phyloP scores from a whole-genome alignment of 495 filamentous ascomycete genomes.

The Peziza echinospora region DNA sequence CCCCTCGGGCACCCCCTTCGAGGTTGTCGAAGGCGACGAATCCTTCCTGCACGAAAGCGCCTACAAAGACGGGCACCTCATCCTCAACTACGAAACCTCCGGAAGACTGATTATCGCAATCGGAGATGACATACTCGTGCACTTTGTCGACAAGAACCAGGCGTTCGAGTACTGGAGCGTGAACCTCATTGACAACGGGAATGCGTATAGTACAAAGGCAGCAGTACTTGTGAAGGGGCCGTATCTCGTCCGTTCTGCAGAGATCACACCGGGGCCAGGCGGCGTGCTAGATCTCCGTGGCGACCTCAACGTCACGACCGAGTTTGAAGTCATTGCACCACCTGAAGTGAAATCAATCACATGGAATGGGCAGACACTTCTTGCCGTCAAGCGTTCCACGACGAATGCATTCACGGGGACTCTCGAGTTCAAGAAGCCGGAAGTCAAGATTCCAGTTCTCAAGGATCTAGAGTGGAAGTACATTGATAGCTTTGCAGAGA shows the following conservation, averaged over 20 bases:
- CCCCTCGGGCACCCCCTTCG: conserved; percentile 24
- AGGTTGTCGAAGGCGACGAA: conserved; percentile 27
- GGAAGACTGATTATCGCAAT: conserved; percentile 30
- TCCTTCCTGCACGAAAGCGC: conserved; percentile 3
- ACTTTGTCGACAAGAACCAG: conserved; percentile 35
- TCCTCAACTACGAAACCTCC: conserved; percentile 34
- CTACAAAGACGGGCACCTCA: conserved; percentile 22
- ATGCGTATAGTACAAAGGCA: conserved; percentile 24
- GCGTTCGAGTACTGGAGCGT: conserved; percentile 46
- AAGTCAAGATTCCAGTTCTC: conserved; percentile 32
- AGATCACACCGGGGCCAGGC: conserved; percentile 24
- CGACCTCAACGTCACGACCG: conserved; percentile 48
- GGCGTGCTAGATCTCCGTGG: conserved; percentile 36
- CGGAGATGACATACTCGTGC: conserved; percentile 30
- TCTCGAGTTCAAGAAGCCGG: conserved; percentile 31
- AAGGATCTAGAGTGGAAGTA: conserved; percentile 43
- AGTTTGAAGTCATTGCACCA: conserved; percentile 39
- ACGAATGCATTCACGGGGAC: conserved; percentile 30
- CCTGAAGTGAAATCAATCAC: conserved; percentile 27
- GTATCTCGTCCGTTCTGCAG: conserved; percentile 49
- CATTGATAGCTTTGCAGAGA: conserved; percentile 49
- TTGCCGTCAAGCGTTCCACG: no score
- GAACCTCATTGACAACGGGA: conserved; percentile 23
- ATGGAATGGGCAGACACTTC: conserved; percentile 39
- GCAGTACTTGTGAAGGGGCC: conserved; percentile 47